These are phyloP conservation scores for Trypanosoma caninum DNA, from an alignment of 208 protist genomes.

Conservation along the genomic window DNA sequence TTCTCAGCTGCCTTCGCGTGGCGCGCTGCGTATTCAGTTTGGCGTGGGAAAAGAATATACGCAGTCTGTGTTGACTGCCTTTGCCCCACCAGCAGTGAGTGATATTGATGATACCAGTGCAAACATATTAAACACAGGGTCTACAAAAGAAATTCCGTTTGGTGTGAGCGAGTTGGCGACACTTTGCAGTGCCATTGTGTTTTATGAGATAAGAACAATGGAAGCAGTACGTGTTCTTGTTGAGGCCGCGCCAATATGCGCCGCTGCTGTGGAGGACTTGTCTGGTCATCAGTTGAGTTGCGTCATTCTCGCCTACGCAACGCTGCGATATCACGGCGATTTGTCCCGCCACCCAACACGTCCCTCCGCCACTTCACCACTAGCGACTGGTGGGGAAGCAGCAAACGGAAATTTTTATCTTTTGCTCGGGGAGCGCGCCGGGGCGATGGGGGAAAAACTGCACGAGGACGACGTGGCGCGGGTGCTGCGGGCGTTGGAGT, in stretches of 20 bases:
- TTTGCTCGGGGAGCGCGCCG: conserved; percentile 45
- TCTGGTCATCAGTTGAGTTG: conserved; percentile 49
- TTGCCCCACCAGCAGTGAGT: conserved; percentile 1
- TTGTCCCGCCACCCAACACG: neutral
- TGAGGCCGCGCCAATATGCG: conserved; percentile 39
- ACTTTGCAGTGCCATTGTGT: conserved; percentile 58
- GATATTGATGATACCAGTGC: neutral
- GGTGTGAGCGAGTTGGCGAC: conserved; percentile 41
- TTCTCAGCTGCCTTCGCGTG: conserved; percentile 12
- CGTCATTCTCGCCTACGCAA: conserved; percentile 62
- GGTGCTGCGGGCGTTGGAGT: conserved; percentile 56
- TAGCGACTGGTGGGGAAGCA: neutral
- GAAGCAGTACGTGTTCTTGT: conserved; percentile 45
- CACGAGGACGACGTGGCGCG: conserved; percentile 48
- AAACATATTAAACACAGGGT: neutral
- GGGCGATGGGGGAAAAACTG: conserved; percentile 46
- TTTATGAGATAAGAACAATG: conserved; percentile 52
- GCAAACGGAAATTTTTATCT: conserved; percentile 43
- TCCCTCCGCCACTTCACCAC: neutral
- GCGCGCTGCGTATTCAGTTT: conserved; percentile 47
- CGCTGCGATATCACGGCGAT: conserved; percentile 38
- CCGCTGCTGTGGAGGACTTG: conserved; percentile 35
- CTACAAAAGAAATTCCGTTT: neutral
- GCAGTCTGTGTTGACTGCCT: conserved; percentile 1
- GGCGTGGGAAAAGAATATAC: conserved; percentile 50